phyloP scores from a whole-genome alignment of 768 basidiomycete species.

The Kwoniella botswanensis region DNA sequence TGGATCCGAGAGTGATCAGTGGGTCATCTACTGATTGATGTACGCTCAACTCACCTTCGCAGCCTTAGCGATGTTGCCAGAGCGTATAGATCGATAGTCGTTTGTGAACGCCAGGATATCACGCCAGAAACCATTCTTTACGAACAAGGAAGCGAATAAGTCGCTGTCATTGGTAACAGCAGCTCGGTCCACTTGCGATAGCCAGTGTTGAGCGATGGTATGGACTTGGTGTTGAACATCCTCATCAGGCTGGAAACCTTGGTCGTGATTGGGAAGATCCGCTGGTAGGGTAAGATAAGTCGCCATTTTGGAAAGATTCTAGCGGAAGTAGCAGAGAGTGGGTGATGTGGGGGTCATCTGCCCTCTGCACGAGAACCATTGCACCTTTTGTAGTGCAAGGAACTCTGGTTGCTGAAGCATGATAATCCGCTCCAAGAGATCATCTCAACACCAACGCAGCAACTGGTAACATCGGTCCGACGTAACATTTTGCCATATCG shows the following conservation, averaged over 20 bases:
- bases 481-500: too few relatives aligned
- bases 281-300: slow-evolving; percentile 28
- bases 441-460: too few relatives aligned
- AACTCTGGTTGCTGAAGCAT: too few relatives aligned
- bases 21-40: not conserved
- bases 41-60: slow-evolving; percentile 33
- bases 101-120: slow-evolving; percentile 48
- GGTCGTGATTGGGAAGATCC: slow-evolving; percentile 37
- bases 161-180: slow-evolving; percentile 29
- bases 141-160: slow-evolving; percentile 36
- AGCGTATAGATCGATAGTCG: slow-evolving; percentile 42
- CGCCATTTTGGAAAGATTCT: slow-evolving; percentile 16
- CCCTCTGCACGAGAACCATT: too few relatives aligned
- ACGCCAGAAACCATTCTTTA: slow-evolving; percentile 41
- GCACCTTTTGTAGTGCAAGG: too few relatives aligned
- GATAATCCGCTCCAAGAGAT: too few relatives aligned
- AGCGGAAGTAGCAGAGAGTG: not conserved
- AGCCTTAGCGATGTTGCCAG: slow-evolving; percentile 40
- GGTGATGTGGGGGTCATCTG: not conserved
- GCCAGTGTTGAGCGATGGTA: slow-evolving; percentile 43
- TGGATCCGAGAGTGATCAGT: slow-evolving; percentile 2
- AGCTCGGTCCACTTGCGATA: slow-evolving; percentile 38
- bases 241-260: slow-evolving; percentile 38
- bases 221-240: slow-evolving; percentile 40
- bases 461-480: too few relatives aligned